Evolutionary conservation across 805 yeast genomes (phyloP).

Genomic region (Candida germanica): DNA sequence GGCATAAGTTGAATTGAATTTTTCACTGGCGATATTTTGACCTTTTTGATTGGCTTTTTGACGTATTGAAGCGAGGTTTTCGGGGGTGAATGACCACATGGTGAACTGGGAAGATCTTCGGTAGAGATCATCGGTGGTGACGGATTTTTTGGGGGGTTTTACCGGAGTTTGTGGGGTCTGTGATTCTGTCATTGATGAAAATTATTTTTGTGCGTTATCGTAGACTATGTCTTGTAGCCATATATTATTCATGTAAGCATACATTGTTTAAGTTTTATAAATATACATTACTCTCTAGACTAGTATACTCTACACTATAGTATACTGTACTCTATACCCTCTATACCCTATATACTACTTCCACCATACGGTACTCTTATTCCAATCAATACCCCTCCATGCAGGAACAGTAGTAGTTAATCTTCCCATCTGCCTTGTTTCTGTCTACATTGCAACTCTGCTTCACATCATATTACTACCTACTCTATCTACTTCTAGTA

Average conservation of each 20-base stretch:
- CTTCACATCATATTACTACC: no score
- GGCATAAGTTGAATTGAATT: slow-evolving; percentile 24
- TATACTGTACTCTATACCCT: no score
- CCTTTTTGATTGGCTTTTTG: slow-evolving; percentile 56
- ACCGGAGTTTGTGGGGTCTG: not conserved
- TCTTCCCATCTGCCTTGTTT: no score
- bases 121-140: slow-evolving; percentile 82
- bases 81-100: slow-evolving; percentile 76
- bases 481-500: no score
- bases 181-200: slow-evolving; percentile 3
- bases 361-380: no score
- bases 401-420: no score
- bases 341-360: no score
- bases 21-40: slow-evolving; percentile 26
- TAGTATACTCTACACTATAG: no score
- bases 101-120: slow-evolving; percentile 82
- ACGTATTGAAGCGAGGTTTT: slow-evolving; percentile 51
- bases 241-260: slow-evolving; percentile 34
- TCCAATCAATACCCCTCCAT: no score
- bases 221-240: slow-evolving; percentile 9
- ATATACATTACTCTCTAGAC: no score
- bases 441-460: no score
- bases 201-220: no score
- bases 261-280: not conserved
- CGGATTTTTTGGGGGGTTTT: slow-evolving; percentile 12